phyloP scores from a whole-genome alignment of 805 yeast species.

The Candida pseudoglaebosa region DNA sequence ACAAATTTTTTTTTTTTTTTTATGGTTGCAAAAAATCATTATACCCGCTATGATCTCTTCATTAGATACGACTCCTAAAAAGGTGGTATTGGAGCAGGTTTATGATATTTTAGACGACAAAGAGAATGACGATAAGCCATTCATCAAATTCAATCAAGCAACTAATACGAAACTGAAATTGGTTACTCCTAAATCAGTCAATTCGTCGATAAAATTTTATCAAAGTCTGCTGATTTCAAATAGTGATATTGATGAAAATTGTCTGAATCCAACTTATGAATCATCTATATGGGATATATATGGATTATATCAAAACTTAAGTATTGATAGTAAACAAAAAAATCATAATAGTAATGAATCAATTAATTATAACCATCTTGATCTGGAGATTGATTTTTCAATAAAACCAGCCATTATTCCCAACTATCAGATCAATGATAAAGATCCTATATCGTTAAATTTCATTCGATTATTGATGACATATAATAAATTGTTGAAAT shows the following conservation, averaged over 20 bases:
- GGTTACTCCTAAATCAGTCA: neutral
- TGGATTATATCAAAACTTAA: neutral
- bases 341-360: neutral
- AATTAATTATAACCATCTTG: neutral
- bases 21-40: neutral
- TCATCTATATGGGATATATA: neutral
- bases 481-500: slow-evolving; percentile 12
- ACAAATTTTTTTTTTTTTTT: too few species aligned
- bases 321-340: neutral
- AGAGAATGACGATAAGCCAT: slow-evolving; percentile 6
- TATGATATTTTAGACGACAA: slow-evolving; percentile 2
- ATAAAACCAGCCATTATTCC: slow-evolving; percentile 6
- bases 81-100: neutral
- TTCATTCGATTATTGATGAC: slow-evolving; percentile 13
- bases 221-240: neutral
- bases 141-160: neutral
- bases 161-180: neutral
- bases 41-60: neutral
- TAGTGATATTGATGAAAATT: too few species aligned
- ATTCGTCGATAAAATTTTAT: neutral
- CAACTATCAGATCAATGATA: neutral
- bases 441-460: slow-evolving; percentile 7
- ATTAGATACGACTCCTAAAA: neutral
- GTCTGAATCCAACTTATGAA: neutral
- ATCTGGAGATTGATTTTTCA: neutral